Base-by-base conservation (phyloP, 106 monocot genomes). In the Vanilla planifolia region DNA sequence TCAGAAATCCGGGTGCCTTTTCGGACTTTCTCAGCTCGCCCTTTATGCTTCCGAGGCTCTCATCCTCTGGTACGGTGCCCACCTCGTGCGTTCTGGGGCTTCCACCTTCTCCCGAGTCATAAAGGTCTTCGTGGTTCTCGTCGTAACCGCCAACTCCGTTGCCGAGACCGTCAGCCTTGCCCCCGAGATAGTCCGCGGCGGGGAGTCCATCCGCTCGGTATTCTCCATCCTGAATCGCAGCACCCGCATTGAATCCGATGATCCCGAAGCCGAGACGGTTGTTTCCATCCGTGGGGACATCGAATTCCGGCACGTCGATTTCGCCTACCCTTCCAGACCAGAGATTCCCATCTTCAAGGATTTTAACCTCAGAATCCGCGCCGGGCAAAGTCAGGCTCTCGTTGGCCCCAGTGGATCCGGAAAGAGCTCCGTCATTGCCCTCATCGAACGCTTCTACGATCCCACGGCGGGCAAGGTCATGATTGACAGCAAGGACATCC, bases 321-420 rank as follows among this genome's bases (percentile, higher is more conserved):
- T 88, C 30, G 42, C 79, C 15, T 88, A 88, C 21, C 88, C 88
- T 13, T 68, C 88, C 2, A 72, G 88, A 29, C 88, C 83, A 14
- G 88, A 88, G 29, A 64, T 88, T 27, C 42, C 55, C 22, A 76
- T 88, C 19, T 88, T 88, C 71, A 88, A 88, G 61, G 88, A 88
- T 55, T 66, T 88, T 53, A 88, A 74, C 64, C 67, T 88, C 23
- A 65, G 69, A 8, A 88, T 88, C 47, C 72, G 78, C 1, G 76
- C 79, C 4, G 88, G 83, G 14, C 88, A 78, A 27, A 88, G 88
- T 43, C 79, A 79, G 43, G 88, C 88, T 22, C 76, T 99, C 6
- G 92, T 99, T 3, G 98, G 98, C 19, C 75, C 92, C 4, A 99
- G 98, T 33, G 98, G 98, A 0, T 99, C 98, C 4, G 98, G 98